Base-by-base conservation (phyloP, 169 alveolate genomes). In the Theileria annulata region DNA sequence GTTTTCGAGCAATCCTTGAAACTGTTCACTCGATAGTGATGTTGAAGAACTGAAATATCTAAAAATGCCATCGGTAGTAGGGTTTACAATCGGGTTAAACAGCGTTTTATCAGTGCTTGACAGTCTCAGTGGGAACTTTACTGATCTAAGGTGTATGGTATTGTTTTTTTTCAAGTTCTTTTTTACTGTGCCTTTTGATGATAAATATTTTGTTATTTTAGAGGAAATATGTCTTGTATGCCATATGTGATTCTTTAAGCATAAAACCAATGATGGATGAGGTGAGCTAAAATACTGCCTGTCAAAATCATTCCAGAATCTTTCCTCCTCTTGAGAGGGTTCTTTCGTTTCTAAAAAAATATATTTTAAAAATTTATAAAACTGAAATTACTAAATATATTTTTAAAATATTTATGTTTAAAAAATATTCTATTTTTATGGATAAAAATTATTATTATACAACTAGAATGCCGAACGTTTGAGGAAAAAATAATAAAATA, bases 201-300 rank as follows among this genome's bases (percentile, higher is more conserved):
- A 28, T 19, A 72, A 31, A 51, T 42, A 56, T 19, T 21, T 51
- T 15, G 30, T 17, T 60, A 60, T 58, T 58, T 72, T 56, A 6
- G 69, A 58, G 3, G 56, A 71, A 37, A 82, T 82, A 30, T 82
- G 77, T 12, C 76, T 78, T 30, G 85, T 67, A 54, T 82, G 89
- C 89, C 89, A 82, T 13, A 74, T 77, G 42, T 82, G 89, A 67
- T 75, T 82, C 25, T 79, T 71, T 63, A 82, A 63, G 71, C 89
- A 82, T 47, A 51, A 9, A 27, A 82, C 13, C 77, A 82, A 49
- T 15, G 89, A 75, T 0, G 86, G 70, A 54, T 75, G 51, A 12
- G 89, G 89, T 17, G 42, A 49, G 10, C 67, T 12, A 67, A 82
- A 82, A 56, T 28, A 82, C 69, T 82, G 89, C 54, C 89, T 80